Base-by-base conservation (phyloP, 129 eudicot genomes). In the Kitagawia praeruptora region DNA sequence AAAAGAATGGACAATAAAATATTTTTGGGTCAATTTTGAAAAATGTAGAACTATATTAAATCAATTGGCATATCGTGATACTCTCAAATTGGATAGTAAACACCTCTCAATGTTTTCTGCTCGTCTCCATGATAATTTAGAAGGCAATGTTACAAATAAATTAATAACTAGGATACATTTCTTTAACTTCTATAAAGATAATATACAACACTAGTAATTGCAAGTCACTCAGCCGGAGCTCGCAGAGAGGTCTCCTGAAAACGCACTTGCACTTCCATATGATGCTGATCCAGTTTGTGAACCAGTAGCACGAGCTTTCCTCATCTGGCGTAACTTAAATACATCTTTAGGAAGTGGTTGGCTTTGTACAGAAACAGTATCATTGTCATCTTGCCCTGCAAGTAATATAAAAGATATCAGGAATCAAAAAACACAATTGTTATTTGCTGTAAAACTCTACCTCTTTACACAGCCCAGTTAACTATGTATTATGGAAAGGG, bases 341-440 rank as follows among this genome's bases (percentile, higher is more conserved):
- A 83, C 92, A 56, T 94, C 98, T 87, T 87, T 92, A 18, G 98
- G 98, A 46, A 86, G 88, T 5, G 94, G 94, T 80, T 86, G 92
- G 83, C 98, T 92, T 87, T 95, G 98, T 38, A 90, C 90, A 5
- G 87, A 80, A 66, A 80, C 77, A 49, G 90, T 86, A 21, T 92
- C 96, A 70, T 91, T 94, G 19, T 95, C 98, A 2, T 92, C 98
- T 88, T 95, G 93, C 86, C 92, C 98, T 94, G 76, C 16, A 76
- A 91, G 75, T 7, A 78, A 77, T 70, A 64, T 70, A 78, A 8
- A 56, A 16, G 47, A 39, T 21, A 34, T 63, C 37, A 25, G 69
- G 61, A 25, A 21, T 53, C 48, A 4, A 37, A 80, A 80, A 9
- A 27, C 28, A 19, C 1, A 34, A 7, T 14, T 47, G 18, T 2